Evolutionary conservation across 176 grass and related monocot species (phyloP), one percentile per base, ranked within the genome.

Genomic region (Ampelocalamus luodianensis): DNA sequence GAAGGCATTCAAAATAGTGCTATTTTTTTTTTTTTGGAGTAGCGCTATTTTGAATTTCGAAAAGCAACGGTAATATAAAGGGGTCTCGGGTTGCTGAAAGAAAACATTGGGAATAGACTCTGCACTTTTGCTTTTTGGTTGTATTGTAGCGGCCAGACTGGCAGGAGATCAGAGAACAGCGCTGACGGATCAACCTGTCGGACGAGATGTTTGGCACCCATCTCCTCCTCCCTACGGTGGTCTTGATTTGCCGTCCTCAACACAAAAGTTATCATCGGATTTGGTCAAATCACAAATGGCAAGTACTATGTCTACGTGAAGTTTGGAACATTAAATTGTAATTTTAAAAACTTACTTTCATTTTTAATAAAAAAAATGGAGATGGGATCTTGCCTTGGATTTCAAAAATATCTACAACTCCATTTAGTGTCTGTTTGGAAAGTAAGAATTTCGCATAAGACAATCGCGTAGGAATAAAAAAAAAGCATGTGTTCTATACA

Each of bases 131-230:
- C 65, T 24, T 82, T 58, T 71, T 5, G 49, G 20, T 70, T n/a
- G 12, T 9, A 51, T 36, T 60, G 74, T 77, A 77, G 45, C 27
- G 10, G 40, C 61, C 14, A 5, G 12, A 65, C 5, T 66, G 20
- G 18, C 61, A 17, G 37, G 34, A 53, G 44, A 80, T 38, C 16
- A 51, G 62, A 37, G 63, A 64, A 51, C 44, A 65, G 18, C 3
- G 13, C 36, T n/a, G 5, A 40, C 20, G 34, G 55, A 70, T 55
- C 34, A 70, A 4, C 2, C n/a, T 40, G 64, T 69, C 49, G 70
- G 34, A 42, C 22, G 0, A 49, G 23, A 45, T 17, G 36, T 81
- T 49, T 65, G 61, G 65, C 77, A 79, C 77, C 58, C 60, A 63
- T 78, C 48, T 49, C 48, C 13, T 16, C 1, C 48, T 15, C 14